Evolutionary conservation across 2,329 filamentous ascomycete genomes (phyloP).

Genomic region (Penicillium sp.): DNA sequence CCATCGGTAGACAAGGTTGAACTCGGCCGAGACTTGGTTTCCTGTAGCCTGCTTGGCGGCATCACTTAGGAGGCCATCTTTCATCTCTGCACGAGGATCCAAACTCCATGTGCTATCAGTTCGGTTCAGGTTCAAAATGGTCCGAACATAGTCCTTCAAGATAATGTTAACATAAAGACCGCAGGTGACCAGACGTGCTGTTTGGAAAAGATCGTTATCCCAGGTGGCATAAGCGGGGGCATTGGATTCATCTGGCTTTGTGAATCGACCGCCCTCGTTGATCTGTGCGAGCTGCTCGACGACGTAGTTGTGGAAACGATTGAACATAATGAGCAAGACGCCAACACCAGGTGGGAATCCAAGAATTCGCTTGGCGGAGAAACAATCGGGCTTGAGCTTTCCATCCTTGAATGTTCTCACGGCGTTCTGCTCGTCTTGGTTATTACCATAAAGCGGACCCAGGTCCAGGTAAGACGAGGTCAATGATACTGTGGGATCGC

Average conservation of each 20-base stretch:
- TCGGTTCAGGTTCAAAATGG: conserved; percentile 62
- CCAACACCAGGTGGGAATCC: conserved; percentile 70
- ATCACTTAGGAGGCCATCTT: conserved; percentile 47
- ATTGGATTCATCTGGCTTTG: conserved; percentile 47
- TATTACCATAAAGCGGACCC: conserved; percentile 70
- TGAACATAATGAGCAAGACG: conserved; percentile 68
- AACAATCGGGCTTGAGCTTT: conserved; percentile 71
- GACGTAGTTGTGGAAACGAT: conserved; percentile 69
- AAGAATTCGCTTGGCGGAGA: conserved; percentile 65
- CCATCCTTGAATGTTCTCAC: conserved; percentile 66
- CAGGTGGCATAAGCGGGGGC: conserved; percentile 38
- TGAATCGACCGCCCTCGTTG: conserved; percentile 70
- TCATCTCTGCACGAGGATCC: conserved; percentile 63
- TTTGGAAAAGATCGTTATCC: conserved; percentile 54
- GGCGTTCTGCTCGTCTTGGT: conserved; percentile 61
- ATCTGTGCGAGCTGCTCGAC: conserved; percentile 64
- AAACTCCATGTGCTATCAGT: conserved; percentile 63
- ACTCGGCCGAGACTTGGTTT: conserved; percentile 69
- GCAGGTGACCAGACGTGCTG: conserved; percentile 55
- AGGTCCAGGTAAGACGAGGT: conserved; percentile 77
- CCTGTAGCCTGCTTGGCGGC: conserved; percentile 59
- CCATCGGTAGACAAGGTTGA: conserved; percentile 68
- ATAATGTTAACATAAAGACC: conserved; percentile 60
- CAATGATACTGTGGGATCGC: conserved; percentile 63
- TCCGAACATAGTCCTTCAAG: conserved; percentile 61